Evolutionary conservation across 2,329 filamentous ascomycete genomes (phyloP).

Genomic region (Aspergillus chevalieri): DNA sequence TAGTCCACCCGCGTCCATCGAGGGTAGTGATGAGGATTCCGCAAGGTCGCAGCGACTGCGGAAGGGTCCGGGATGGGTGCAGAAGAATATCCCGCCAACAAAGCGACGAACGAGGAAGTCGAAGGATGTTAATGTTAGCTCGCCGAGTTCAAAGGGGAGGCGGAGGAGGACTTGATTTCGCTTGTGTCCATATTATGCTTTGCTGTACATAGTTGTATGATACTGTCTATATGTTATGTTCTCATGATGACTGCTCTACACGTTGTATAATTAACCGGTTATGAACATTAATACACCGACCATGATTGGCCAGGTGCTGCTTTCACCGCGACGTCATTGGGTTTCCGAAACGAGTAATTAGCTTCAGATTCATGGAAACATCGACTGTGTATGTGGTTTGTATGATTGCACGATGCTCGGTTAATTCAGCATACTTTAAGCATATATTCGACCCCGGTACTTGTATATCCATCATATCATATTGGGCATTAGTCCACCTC

Average conservation of each 20-base stretch:
- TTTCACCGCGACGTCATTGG: neutral
- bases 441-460: no score
- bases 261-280: neutral
- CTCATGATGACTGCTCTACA: neutral
- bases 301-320: neutral
- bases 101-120: slow-evolving; percentile 13
- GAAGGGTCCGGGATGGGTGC: slow-evolving; percentile 23
- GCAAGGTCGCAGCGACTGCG: slow-evolving; percentile 23
- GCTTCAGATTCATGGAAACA: no score
- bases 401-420: no score
- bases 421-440: no score
- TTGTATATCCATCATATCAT: no score
- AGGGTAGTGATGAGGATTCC: slow-evolving; percentile 25
- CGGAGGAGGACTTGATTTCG: slow-evolving; percentile 4
- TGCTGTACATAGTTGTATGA: neutral
- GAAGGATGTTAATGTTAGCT: slow-evolving; percentile 16
- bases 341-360: no score
- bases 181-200: neutral
- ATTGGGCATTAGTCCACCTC: neutral
- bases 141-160: slow-evolving; percentile 11
- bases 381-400: no score
- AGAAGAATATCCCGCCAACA: slow-evolving; percentile 16
- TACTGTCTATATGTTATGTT: neutral
- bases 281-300: neutral
- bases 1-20: slow-evolving; percentile 24